Evolutionary conservation across 495 filamentous ascomycete genomes (phyloP).

Genomic region (Schizothecium vesticola): DNA sequence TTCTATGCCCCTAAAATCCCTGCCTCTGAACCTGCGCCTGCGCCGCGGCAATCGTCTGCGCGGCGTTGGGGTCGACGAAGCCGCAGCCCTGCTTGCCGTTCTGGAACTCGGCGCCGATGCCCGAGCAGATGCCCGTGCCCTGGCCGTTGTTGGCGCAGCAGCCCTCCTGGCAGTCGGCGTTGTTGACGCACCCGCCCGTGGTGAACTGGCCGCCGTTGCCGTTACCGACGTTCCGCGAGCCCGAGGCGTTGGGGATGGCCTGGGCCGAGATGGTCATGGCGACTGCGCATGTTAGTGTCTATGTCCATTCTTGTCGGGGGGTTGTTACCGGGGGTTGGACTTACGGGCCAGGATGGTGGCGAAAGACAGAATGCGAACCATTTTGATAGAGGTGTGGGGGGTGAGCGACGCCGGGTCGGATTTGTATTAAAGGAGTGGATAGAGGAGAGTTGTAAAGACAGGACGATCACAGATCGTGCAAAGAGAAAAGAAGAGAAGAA

Average conservation of each 20-base stretch:
- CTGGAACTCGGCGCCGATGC: constrained; percentile 37
- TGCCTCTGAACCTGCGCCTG: constrained; percentile 39
- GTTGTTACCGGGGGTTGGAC: neutral
- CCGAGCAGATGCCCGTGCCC: constrained; percentile 37
- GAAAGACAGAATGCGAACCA: constrained; percentile 31
- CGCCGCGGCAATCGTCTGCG: constrained; percentile 35
- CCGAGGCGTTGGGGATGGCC: constrained; percentile 38
- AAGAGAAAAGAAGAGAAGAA: neutral
- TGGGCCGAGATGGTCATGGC: constrained; percentile 29
- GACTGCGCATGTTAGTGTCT: constrained; percentile 14
- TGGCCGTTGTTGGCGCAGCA: constrained; percentile 36
- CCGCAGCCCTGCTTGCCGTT: constrained; percentile 39
- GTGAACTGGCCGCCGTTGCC: constrained; percentile 50
- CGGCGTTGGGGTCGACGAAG: constrained; percentile 40
- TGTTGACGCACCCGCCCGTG: constrained; percentile 42
- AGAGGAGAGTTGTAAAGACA: neutral
- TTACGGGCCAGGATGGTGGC: constrained; percentile 27
- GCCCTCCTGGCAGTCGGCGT: constrained; percentile 36
- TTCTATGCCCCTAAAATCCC: constrained; percentile 25
- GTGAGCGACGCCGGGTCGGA: neutral
- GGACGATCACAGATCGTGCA: constrained; percentile 11
- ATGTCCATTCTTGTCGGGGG: neutral
- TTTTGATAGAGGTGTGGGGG: constrained; percentile 18
- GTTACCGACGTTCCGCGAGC: constrained; percentile 43
- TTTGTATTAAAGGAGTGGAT: neutral